These are phyloP conservation scores for Amanita muscaria DNA, from an alignment of 768 basidiomycete genomes.

Conservation along the genomic window DNA sequence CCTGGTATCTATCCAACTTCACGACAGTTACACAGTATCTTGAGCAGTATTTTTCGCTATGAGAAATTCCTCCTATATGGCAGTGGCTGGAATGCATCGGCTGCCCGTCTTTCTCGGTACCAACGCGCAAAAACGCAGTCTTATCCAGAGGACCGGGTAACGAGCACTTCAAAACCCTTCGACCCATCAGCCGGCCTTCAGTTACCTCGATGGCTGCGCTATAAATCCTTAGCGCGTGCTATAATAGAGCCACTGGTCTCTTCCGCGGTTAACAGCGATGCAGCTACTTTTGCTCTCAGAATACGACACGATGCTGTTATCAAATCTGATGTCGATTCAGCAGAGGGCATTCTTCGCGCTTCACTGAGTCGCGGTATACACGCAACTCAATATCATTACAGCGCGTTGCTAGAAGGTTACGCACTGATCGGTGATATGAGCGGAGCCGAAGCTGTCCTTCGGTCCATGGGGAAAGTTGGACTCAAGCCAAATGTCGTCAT, in stretches of 20 bases:
- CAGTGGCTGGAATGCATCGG: constrained; percentile 37
- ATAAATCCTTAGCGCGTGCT: constrained; percentile 27
- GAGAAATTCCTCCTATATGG: constrained; percentile 40
- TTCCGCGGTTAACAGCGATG: constrained; percentile 46
- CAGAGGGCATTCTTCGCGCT: constrained; percentile 43
- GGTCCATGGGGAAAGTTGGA: constrained; percentile 38
- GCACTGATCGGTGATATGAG: constrained; percentile 47
- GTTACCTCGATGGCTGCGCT: constrained; percentile 22
- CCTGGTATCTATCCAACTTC: constrained; percentile 36
- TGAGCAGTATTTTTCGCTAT: constrained; percentile 41
- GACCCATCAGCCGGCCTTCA: constrained; percentile 43
- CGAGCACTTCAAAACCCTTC: constrained; percentile 24
- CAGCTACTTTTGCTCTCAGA: constrained; percentile 49
- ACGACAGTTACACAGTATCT: constrained; percentile 46
- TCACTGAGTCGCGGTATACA: constrained; percentile 63
- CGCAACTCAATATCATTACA: constrained; percentile 65
- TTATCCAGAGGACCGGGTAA: constrained; percentile 10
- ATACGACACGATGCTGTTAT: constrained; percentile 54
- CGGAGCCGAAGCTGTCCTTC: constrained; percentile 48
- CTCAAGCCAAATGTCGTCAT: constrained; percentile 53
- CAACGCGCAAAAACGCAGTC: neutral
- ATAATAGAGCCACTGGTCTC: constrained; percentile 37
- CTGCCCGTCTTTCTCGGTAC: constrained; percentile 27
- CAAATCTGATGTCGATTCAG: constrained; percentile 40
- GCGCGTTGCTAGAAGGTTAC: constrained; percentile 72